Evolutionary conservation across 305 asterid species (phyloP).

Genomic region (Galium porrigens): DNA sequence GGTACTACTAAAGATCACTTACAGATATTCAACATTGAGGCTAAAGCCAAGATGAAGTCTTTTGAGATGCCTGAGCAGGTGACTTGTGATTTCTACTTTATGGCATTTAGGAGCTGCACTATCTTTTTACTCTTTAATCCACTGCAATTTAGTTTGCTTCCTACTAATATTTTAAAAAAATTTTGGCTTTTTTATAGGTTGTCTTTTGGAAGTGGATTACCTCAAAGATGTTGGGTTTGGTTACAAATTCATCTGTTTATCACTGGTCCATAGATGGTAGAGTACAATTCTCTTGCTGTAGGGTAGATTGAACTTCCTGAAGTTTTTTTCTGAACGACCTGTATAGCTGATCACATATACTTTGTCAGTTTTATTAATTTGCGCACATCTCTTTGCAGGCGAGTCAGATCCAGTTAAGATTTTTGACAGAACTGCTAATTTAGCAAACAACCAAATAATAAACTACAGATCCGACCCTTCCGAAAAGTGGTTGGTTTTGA

Average conservation of each 20-base stretch:
- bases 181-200: slow-evolving; percentile 31
- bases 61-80: slow-evolving; percentile 99
- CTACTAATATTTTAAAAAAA: neutral
- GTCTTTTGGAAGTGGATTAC: slow-evolving; percentile 98
- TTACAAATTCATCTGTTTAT: slow-evolving; percentile 79
- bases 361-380: neutral
- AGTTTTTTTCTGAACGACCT: neutral
- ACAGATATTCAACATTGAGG: slow-evolving; percentile 95
- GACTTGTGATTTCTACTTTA: slow-evolving; percentile 10
- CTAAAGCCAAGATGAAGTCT: slow-evolving; percentile 81
- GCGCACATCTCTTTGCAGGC: slow-evolving; percentile 32
- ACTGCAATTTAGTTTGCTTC: neutral
- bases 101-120: slow-evolving; percentile 13
- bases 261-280: slow-evolving; percentile 95
- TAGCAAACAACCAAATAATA: slow-evolving; percentile 79
- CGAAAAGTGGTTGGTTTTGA: slow-evolving; percentile 96
- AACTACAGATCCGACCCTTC: slow-evolving; percentile 91
- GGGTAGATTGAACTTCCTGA: neutral
- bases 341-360: neutral
- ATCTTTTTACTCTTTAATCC: slow-evolving; percentile 5
- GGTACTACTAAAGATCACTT: slow-evolving; percentile 91
- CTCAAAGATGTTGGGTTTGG: slow-evolving; percentile 88
- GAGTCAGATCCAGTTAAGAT: slow-evolving; percentile 87
- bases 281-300: slow-evolving; percentile 7
- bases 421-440: slow-evolving; percentile 90